Percentiles rank a stretch among this genome's conserved stretches.
Evolutionary conservation across 495 filamentous ascomycete genomes (phyloP).

Genomic region (Parachaetomium inaequale): DNA sequence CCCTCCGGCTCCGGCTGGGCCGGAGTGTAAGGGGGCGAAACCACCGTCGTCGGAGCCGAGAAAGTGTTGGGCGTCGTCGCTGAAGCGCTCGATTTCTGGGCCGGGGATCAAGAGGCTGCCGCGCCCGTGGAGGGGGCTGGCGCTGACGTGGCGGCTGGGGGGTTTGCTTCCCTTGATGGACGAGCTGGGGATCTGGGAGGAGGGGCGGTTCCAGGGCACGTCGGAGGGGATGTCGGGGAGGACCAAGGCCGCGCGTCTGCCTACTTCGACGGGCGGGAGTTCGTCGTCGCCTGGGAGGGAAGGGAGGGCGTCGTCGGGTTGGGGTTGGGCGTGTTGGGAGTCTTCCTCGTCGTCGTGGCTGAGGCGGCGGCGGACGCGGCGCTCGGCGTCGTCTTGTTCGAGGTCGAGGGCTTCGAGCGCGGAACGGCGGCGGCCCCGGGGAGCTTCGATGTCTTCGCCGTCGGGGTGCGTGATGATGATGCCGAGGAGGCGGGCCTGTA

Average conservation of each 20-base stretch:
- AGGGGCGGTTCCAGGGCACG: slow-evolving; percentile 45
- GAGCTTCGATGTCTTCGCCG: slow-evolving; percentile 18
- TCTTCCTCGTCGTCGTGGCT: slow-evolving; percentile 24
- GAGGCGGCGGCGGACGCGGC: slow-evolving; percentile 32
- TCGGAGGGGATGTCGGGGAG: slow-evolving; percentile 43
- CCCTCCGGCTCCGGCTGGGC: too few relatives aligned
- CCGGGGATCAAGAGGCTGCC: slow-evolving; percentile 25
- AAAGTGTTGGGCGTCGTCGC: slow-evolving; percentile 29
- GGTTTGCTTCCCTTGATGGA: slow-evolving; percentile 36
- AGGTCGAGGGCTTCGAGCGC: slow-evolving; percentile 26
- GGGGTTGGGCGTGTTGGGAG: slow-evolving; percentile 14
- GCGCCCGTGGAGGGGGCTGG: slow-evolving; percentile 39
- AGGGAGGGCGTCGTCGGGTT: slow-evolving; percentile 5
- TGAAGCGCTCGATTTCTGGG: slow-evolving; percentile 40
- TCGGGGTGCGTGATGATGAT: slow-evolving; percentile 22
- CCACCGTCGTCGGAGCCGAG: slow-evolving; percentile 28
- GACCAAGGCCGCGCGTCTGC: slow-evolving; percentile 34
- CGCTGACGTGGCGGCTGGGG: slow-evolving; percentile 32
- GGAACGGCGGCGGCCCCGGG: slow-evolving; percentile 23
- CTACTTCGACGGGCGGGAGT: slow-evolving; percentile 32
- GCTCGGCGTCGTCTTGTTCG: slow-evolving; percentile 24
- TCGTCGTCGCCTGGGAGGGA: slow-evolving; percentile 20
- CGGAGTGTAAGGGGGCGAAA: slow-evolving; percentile 16
- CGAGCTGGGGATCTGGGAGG: slow-evolving; percentile 41
- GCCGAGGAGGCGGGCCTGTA: slow-evolving; percentile 30